A percentile compares a stretch with the other conserved stretches of the same genome.
Conservation (phyloP, 2,329 filamentous ascomycete genomes). For the Botrytis deweyae region DNA sequence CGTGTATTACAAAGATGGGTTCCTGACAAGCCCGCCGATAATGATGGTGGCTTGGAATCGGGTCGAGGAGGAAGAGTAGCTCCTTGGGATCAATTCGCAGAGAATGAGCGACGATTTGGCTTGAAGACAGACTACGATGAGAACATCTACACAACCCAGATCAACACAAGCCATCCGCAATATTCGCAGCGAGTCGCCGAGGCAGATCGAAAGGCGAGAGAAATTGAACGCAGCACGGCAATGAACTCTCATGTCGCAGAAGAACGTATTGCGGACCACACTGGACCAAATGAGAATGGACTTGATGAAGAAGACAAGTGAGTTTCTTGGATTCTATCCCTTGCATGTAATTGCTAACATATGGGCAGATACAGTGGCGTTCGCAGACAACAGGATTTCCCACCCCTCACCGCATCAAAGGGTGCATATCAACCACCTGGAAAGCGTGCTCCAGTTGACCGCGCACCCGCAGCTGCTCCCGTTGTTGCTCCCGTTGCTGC, state of each 20-base stretch:
- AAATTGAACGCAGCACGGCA: constrained; percentile 77
- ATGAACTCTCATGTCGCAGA: constrained; percentile 84
- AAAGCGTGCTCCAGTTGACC: constrained; percentile 72
- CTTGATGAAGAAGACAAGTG: constrained; percentile 91
- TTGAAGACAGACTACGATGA: constrained; percentile 90
- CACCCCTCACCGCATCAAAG: constrained; percentile 55
- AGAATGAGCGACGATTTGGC: constrained; percentile 84
- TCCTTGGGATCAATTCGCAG: constrained; percentile 91
- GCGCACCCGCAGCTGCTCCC: constrained; percentile 48
- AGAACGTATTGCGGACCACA: constrained; percentile 73
- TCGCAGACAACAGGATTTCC: constrained; percentile 68
- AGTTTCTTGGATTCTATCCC: constrained; percentile 35
- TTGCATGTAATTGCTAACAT: constrained; percentile 20
- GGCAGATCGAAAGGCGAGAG: constrained; percentile 80
- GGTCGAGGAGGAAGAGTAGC: constrained; percentile 39
- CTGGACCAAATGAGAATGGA: constrained; percentile 63
- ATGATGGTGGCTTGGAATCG: constrained; percentile 70
- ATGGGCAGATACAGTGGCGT: constrained; percentile 81
- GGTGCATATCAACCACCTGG: constrained; percentile 90
- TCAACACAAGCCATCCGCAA: constrained; percentile 79
- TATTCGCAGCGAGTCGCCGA: constrained; percentile 76
- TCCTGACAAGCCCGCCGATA: constrained; percentile 59
- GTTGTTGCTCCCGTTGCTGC: constrained; percentile 71
- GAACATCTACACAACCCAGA: constrained; percentile 88
- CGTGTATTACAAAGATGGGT: constrained; percentile 81